Evolutionary conservation across 2,329 filamentous ascomycete species (phyloP), one percentile per base, ranked within the genome.

Genomic region (Phaeosphaeriaceae sp.): DNA sequence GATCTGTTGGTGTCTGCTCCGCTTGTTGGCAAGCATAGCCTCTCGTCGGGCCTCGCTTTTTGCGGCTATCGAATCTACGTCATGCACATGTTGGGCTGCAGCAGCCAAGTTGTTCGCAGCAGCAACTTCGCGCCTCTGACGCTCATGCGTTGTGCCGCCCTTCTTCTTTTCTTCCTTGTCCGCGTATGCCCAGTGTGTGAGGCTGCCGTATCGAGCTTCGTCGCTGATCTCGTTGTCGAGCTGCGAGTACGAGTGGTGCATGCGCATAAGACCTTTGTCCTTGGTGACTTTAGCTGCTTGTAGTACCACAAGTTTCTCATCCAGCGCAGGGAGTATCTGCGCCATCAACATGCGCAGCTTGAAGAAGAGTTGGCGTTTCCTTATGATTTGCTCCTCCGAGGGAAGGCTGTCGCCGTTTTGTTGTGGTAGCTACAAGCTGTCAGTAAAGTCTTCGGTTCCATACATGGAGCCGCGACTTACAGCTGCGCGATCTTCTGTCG

Each of bases 241-340:
- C 78, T 93, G 89, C 20, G 92, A 90, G 84, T 91, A 96, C 31
- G 96, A 89, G 67, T 91, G 89, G 74, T 97, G 91, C 72, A 97
- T 88, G 52, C 96, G 91, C 58, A 86, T 82, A 36, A 97, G 84
- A 72, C 97, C 93, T 73, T 91, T 91, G 65, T 92, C 88, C 13
- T 98, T 86, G 47, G 93, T 92, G 67, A 96, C 91, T 70, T 94
- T 95, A 54, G 95, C 94, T 17, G 94, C 96, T 40, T 91, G 90
- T 56, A 98, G 90, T 67, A 99, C 95, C 68, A 97, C 93, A 67
- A 97, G 97, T 80, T 99, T 99, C 80, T 99, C 95, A 73, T 99
- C 95, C 40, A 98, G 85, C 1, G 93, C 94, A 48, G 92, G 88
- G 46, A 98, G 87, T 83, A 98, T 91, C 68, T 93, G 91, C 65